A percentile compares a stretch with the other conserved stretches of the same genome.
Evolutionary conservation across 768 basidiomycete species (phyloP).

Genomic region (Suillus decipiens): DNA sequence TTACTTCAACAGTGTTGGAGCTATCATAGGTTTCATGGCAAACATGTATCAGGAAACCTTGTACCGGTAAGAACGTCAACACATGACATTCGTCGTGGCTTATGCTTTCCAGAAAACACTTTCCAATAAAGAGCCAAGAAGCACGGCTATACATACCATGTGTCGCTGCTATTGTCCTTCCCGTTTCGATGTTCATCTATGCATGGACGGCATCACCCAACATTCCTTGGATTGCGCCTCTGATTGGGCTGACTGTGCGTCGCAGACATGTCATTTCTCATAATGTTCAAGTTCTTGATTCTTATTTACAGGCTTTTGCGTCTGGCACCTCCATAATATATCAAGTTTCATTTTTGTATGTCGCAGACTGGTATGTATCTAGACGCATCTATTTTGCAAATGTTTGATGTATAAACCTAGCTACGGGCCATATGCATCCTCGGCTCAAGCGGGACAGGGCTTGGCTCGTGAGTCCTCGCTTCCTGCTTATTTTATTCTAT

Average conservation of each 20-base stretch:
- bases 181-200: conserved; percentile 65
- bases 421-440: conserved; percentile 51
- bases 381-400: not conserved
- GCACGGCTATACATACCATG: conserved; percentile 61
- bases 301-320: conserved; percentile 47
- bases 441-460: conserved; percentile 55
- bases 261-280: too few species aligned
- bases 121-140: conserved; percentile 41
- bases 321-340: conserved; percentile 43
- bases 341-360: conserved; percentile 48
- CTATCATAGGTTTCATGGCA: conserved; percentile 43
- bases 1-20: conserved; percentile 48
- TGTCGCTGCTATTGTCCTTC: conserved; percentile 52
- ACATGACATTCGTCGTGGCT: conserved; percentile 14
- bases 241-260: conserved; percentile 24
- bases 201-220: conserved; percentile 63
- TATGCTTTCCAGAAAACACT: conserved; percentile 28
- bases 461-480: conserved; percentile 47
- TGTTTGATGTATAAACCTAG: conserved; percentile 21
- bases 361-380: conserved; percentile 49
- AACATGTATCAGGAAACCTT: conserved; percentile 50
- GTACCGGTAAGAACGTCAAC: conserved; percentile 40
- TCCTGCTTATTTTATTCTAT: too few species aligned
- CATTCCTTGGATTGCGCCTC: conserved; percentile 58
- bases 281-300: too few species aligned